Conservation (phyloP, 2,329 filamentous ascomycete species). For the Colletotrichum sublineola region DNA sequence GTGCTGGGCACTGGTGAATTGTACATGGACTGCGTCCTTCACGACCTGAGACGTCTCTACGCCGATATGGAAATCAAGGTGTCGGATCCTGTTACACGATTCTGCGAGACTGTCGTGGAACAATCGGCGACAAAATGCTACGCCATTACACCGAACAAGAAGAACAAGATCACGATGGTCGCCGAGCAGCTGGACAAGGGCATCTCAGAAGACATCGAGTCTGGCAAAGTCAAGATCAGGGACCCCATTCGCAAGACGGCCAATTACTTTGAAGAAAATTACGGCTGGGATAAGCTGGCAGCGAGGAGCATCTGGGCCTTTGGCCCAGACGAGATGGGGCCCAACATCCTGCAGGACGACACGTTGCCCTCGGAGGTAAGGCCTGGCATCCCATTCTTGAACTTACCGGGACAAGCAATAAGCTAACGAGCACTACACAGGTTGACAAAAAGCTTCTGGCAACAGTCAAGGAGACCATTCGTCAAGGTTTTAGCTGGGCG, state of each 20-base stretch:
- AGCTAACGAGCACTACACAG: slow-evolving; percentile 58
- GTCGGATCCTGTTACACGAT: slow-evolving; percentile 95
- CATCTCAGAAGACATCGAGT: slow-evolving; percentile 94
- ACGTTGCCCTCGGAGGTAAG: slow-evolving; percentile 88
- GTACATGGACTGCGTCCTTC: slow-evolving; percentile 99
- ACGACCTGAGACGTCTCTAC: slow-evolving; percentile 92
- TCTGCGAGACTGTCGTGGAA: slow-evolving; percentile 98
- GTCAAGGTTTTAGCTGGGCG: slow-evolving; percentile 97
- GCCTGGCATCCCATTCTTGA: slow-evolving; percentile 40
- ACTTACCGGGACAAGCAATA: background rate
- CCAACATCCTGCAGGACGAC: slow-evolving; percentile 97
- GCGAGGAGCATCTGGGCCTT: slow-evolving; percentile 98
- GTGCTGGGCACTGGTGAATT: slow-evolving; percentile 95
- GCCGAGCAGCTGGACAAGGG: slow-evolving; percentile 96
- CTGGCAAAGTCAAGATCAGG: slow-evolving; percentile 88
- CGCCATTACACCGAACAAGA: slow-evolving; percentile 97
- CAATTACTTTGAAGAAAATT: slow-evolving; percentile 97
- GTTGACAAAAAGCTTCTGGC: slow-evolving; percentile 93
- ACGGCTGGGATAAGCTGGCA: slow-evolving; percentile 96
- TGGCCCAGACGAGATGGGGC: slow-evolving; percentile 92
- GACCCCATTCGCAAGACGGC: slow-evolving; percentile 94
- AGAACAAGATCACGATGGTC: slow-evolving; percentile 99
- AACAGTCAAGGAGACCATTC: slow-evolving; percentile 90
- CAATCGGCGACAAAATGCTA: slow-evolving; percentile 99
- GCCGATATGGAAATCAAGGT: slow-evolving; percentile 99